phyloP scores from a whole-genome alignment of 2,329 filamentous ascomycete genomes.

The Penicillium occitanis region DNA sequence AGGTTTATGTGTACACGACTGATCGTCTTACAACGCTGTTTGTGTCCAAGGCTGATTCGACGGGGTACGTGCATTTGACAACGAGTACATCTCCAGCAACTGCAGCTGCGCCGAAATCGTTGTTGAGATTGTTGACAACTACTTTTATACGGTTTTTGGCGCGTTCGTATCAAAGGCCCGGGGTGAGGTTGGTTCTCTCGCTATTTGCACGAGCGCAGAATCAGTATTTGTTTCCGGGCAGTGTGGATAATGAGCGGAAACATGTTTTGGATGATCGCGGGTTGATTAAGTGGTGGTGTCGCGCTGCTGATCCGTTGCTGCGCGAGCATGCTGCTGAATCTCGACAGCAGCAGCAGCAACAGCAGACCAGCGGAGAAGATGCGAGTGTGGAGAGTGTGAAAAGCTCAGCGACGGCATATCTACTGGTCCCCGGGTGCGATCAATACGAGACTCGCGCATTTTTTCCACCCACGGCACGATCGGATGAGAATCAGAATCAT shows the following conservation, averaged over 20 bases:
- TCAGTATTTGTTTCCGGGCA: constrained; percentile 93
- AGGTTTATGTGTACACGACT: constrained; percentile 84
- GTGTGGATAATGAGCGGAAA: constrained; percentile 78
- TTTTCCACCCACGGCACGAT: constrained; percentile 58
- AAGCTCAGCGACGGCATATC: constrained; percentile 66
- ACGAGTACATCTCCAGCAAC: too few relatives aligned
- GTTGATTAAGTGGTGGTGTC: constrained; percentile 94
- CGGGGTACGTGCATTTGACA: constrained; percentile 70
- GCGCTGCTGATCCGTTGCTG: constrained; percentile 75
- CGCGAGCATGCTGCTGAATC: constrained; percentile 47
- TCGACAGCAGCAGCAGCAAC: constrained; percentile 27
- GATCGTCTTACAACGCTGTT: constrained; percentile 81
- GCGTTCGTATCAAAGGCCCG: constrained; percentile 61
- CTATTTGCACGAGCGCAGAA: constrained; percentile 89
- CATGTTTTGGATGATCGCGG: constrained; percentile 90
- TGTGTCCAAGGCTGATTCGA: constrained; percentile 95
- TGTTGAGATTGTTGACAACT: constrained; percentile 67
- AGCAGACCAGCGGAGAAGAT: constrained; percentile 22
- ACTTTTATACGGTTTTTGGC: constrained; percentile 76
- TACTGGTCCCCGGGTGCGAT: constrained; percentile 86
- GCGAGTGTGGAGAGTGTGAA: constrained; percentile 33
- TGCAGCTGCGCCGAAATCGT: constrained; percentile 55
- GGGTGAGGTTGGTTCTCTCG: constrained; percentile 73
- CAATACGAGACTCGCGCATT: constrained; percentile 76
- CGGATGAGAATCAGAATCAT: constrained; percentile 36